These are phyloP conservation scores for Yarrowia phangngaensis DNA, from an alignment of 805 yeast genomes.

Conservation along the genomic window DNA sequence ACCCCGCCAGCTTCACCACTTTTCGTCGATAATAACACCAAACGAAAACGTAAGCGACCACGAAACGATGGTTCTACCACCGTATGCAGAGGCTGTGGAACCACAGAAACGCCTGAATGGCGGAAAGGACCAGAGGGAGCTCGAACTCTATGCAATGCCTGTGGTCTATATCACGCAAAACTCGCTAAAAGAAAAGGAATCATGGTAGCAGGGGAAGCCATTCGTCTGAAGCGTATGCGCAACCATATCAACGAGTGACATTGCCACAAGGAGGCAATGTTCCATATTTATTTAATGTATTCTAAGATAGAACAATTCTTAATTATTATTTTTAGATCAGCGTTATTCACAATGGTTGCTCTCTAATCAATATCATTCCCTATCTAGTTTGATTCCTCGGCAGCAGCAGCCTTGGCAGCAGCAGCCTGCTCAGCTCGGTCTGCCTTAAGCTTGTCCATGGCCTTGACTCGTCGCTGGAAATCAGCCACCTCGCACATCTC, in stretches of 20 bases:
- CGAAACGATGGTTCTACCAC: constrained; percentile 26
- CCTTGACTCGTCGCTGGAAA: constrained; percentile 73
- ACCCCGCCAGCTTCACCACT: constrained; percentile 21
- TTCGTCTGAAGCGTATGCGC: constrained; percentile 28
- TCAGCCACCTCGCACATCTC: constrained; percentile 83
- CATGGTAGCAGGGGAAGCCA: constrained; percentile 47
- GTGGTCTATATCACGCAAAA: constrained; percentile 73
- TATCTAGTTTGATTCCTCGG: constrained; percentile 19
- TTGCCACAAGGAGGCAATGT: background rate
- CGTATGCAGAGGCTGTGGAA: constrained; percentile 49
- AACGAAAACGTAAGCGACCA: constrained; percentile 20
- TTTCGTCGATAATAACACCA: constrained; percentile 1
- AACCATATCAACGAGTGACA: constrained; percentile 12
- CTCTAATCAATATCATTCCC: too few relatives aligned
- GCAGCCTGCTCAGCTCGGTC: background rate
- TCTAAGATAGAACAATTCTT: background rate
- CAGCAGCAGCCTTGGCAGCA: constrained; percentile 8
- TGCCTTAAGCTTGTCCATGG: constrained; percentile 55
- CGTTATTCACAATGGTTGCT: too few relatives aligned
- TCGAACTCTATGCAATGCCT: constrained; percentile 74
- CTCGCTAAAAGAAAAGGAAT: constrained; percentile 57
- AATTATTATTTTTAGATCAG: too few relatives aligned
- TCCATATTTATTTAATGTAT: constrained; percentile 1
- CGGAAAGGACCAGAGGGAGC: constrained; percentile 75
- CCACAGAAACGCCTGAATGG: constrained; percentile 74